Evolutionary conservation across 2,329 filamentous ascomycete species (phyloP).

Genomic region (Dryadomyces quercus-mongolicae): DNA sequence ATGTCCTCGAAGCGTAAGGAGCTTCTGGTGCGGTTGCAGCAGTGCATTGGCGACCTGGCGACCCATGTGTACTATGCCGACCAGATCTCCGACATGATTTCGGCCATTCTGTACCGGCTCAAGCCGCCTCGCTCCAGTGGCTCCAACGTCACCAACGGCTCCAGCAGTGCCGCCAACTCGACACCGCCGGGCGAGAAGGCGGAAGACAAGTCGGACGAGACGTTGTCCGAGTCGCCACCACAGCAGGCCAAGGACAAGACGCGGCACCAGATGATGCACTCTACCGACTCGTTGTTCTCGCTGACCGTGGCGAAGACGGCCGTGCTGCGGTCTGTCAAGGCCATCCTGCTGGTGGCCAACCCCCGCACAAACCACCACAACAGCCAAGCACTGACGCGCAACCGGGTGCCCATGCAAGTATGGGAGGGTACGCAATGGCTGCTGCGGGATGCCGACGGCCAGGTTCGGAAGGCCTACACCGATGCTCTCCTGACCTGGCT

Average conservation of each 20-base stretch:
- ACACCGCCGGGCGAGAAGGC: conserved; percentile 35
- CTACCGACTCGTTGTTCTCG: conserved; percentile 39
- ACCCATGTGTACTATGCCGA: conserved; percentile 96
- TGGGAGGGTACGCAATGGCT: conserved; percentile 98
- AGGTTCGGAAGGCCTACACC: conserved; percentile 73
- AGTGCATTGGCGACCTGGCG: conserved; percentile 79
- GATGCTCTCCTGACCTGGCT: conserved; percentile 80
- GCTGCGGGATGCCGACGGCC: conserved; percentile 63
- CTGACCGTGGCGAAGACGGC: conserved; percentile 43
- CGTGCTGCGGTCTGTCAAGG: conserved; percentile 69
- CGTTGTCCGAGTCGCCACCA: conserved; percentile 27
- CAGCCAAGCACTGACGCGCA: conserved; percentile 55
- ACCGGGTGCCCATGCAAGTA: conserved; percentile 63
- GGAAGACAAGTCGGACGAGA: conserved; percentile 28
- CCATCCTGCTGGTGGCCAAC: conserved; percentile 73
- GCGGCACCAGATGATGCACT: conserved; percentile 19
- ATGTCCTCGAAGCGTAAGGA: conserved; percentile 41
- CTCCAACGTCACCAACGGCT: conserved; percentile 27
- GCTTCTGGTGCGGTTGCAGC: conserved; percentile 59
- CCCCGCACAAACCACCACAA: conserved; percentile 45
- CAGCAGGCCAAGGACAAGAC: conserved; percentile 6
- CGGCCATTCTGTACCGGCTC: conserved; percentile 64
- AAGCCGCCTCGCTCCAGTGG: conserved; percentile 48
- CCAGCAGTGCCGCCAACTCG: conserved; percentile 27
- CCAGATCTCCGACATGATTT: conserved; percentile 90